A percentile compares a stretch with the other conserved stretches of the same genome.
These are phyloP conservation scores for Diaporthe citri DNA, from an alignment of 2,329 filamentous ascomycete species.

Conservation along the genomic window DNA sequence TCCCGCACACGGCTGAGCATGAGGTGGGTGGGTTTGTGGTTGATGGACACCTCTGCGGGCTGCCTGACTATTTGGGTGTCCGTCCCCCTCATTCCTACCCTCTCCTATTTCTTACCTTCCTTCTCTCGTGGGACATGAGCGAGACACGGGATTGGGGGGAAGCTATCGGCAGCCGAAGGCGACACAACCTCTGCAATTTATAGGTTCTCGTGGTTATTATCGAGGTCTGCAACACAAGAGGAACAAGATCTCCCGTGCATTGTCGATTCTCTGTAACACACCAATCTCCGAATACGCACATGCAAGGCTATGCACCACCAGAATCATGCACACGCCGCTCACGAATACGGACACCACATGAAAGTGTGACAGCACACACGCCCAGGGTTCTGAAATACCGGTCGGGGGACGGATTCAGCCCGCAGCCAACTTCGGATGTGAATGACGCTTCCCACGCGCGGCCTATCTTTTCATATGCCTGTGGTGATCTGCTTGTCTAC, in stretches of 20 bases:
- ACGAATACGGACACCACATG: background rate
- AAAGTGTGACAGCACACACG: background rate
- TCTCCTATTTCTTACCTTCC: background rate
- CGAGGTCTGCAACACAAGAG: background rate
- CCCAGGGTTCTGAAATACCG: background rate
- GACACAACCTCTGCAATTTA: background rate
- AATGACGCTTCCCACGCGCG: constrained; percentile 11
- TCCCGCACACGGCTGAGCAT: constrained; percentile 1
- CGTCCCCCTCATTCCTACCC: background rate
- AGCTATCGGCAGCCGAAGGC: background rate
- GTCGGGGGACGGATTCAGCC: background rate
- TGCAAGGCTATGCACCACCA: background rate
- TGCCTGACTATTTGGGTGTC: background rate
- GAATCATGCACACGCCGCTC: background rate
- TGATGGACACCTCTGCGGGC: background rate
- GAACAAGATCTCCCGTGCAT: constrained; percentile 4
- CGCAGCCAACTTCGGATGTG: background rate
- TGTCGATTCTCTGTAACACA: constrained; percentile 2
- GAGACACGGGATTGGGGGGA: constrained; percentile 5
- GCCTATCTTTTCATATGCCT: background rate
- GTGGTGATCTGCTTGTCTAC: constrained; percentile 16
- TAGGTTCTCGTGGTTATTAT: background rate
- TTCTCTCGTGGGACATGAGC: constrained; percentile 9
- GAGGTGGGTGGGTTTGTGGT: background rate
- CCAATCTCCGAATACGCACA: background rate